phyloP scores from a whole-genome alignment of 2,329 filamentous ascomycete genomes.

The Fusarium subglutinans region DNA sequence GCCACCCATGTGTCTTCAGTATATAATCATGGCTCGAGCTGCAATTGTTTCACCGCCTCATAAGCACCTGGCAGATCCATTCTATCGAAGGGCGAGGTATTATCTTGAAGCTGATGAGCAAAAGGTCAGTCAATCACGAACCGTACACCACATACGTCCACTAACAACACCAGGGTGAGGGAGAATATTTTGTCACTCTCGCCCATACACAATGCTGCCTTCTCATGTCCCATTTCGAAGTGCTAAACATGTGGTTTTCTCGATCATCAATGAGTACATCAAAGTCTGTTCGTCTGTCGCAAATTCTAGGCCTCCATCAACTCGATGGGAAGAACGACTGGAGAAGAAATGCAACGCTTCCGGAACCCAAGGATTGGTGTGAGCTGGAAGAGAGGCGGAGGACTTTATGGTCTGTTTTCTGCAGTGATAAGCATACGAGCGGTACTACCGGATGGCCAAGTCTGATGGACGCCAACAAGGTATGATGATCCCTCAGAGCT shows the following conservation, averaged over 20 bases:
- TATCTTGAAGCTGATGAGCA: slow-evolving; percentile 40
- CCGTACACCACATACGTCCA: accelerated
- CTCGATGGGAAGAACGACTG: slow-evolving; percentile 68
- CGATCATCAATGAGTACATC: slow-evolving; percentile 83
- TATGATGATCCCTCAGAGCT: not conserved
- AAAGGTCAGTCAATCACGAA: slow-evolving; percentile 11
- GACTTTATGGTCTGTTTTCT: slow-evolving; percentile 84
- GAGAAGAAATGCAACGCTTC: slow-evolving; percentile 74
- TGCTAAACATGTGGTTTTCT: slow-evolving; percentile 82
- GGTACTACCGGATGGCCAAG: slow-evolving; percentile 90
- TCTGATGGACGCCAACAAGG: slow-evolving; percentile 75
- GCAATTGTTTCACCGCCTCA: slow-evolving; percentile 20
- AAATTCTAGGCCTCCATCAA: slow-evolving; percentile 84
- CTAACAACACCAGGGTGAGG: slow-evolving; percentile 28
- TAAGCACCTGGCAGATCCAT: slow-evolving; percentile 23
- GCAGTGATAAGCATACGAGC: slow-evolving; percentile 80
- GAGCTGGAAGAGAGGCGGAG: slow-evolving; percentile 78
- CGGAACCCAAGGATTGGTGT: slow-evolving; percentile 79
- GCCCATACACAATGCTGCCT: slow-evolving; percentile 81
- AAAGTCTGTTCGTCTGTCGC: slow-evolving; percentile 70
- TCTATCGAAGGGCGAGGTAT: slow-evolving; percentile 34
- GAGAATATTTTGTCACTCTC: slow-evolving; percentile 58
- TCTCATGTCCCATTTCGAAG: slow-evolving; percentile 78
- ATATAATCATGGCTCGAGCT: slow-evolving; percentile 34
- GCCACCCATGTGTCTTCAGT: slow-evolving; percentile 41